These are phyloP conservation scores for Hygrophorus pudorinus DNA, from an alignment of 768 basidiomycete genomes.

Conservation along the genomic window DNA sequence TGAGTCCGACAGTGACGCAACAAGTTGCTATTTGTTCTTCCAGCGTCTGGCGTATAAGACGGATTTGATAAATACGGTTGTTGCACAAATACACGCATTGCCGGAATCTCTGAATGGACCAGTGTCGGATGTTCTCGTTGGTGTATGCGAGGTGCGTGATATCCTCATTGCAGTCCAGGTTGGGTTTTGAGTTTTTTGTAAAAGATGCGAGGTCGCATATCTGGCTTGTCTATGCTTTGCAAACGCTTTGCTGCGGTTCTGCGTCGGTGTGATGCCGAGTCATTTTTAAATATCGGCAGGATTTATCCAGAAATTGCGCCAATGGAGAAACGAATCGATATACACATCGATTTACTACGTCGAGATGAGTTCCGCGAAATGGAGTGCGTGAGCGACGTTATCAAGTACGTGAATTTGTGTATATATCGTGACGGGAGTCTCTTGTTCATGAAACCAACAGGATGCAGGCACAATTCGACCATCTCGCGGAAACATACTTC, in stretches of 20 bases:
- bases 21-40: constrained; percentile 89
- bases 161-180: not conserved
- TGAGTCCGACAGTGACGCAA: constrained; percentile 83
- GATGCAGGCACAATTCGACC: constrained; percentile 89
- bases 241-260: constrained; percentile 85
- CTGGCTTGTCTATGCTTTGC: constrained; percentile 73
- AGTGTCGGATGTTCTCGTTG: constrained; percentile 82
- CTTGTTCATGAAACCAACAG: constrained; percentile 27
- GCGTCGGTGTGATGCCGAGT: constrained; percentile 68
- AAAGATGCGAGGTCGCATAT: constrained; percentile 78
- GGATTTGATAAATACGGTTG: constrained; percentile 74
- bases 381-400: constrained; percentile 87
- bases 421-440: not conserved
- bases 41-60: constrained; percentile 79
- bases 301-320: constrained; percentile 77
- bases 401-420: constrained; percentile 47
- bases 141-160: constrained; percentile 75
- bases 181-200: not conserved
- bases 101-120: constrained; percentile 77
- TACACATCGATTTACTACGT: constrained; percentile 77
- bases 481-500: constrained; percentile 84
- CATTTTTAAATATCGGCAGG: constrained; percentile 79
- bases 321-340: constrained; percentile 87
- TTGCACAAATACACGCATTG: constrained; percentile 74
- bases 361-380: constrained; percentile 88